Base-by-base conservation (phyloP, 2,329 filamentous ascomycete genomes). In the Xylogone sp. region DNA sequence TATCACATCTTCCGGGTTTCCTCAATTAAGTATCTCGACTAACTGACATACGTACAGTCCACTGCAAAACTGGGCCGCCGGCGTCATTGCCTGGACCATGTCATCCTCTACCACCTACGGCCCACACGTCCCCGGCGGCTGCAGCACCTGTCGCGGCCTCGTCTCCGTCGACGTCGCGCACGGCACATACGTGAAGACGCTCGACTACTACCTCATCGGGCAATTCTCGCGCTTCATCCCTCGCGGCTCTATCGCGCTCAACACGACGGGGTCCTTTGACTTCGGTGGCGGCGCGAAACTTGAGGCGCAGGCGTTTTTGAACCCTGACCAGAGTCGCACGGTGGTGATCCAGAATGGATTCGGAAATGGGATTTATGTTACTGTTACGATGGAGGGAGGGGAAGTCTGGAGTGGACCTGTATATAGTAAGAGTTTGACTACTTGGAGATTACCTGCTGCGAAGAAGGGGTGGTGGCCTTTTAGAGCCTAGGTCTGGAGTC, bases 181-280 rank as follows among this genome's bases (percentile, higher is more conserved):
- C n/a, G 67, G 66, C 20, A 70, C 68, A 2, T 80, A 79, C 62
- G 66, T 63, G 3, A 70, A 73, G 54, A 72, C 70, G 21, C 68
- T 75, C 6, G 75, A 77, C 54, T 79, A 78, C 63, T 79, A 79
- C 61, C 76, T 77, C 70, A 66, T 80, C 53, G 76, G 74, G 1
- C 77, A 81, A 61, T 78, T 76, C 61, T 72, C 69, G 60, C 70
- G 67, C 54, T 78, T 73, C 60, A 75, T 78, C 51, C 71, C 72
- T 19, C 66, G 68, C 34, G 74, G 74, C 43, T 74, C 73, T 0
- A 67, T 64, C 3, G 68, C 76, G 18, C 62, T 77, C 4, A 62
- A 56, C 52, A 73, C 72, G 10, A 69, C 62, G 0, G 75, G 75
- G 2, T 76, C 74, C 56, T 73, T 71, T 51, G 69, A 69, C 22